Percentiles rank a stretch among this genome's conserved stretches.
Evolutionary conservation across 495 filamentous ascomycete genomes (phyloP).

Genomic region (Pyrenopolyporus hunteri): DNA sequence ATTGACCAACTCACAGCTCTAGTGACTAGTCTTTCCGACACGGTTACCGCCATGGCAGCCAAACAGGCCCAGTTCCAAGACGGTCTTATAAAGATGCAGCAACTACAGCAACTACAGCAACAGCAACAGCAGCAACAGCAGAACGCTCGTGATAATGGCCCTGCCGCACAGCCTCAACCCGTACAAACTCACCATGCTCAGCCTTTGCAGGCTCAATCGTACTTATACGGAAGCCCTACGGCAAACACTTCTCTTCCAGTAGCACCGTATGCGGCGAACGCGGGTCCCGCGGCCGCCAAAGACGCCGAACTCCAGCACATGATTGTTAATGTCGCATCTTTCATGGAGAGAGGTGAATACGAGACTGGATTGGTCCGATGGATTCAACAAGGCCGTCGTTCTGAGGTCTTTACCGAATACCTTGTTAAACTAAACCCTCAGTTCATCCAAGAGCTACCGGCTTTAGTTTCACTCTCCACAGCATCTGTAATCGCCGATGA

Average conservation of each 20-base stretch:
- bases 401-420: conserved; percentile 81
- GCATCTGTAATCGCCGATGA: conserved; percentile 78
- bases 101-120: no score
- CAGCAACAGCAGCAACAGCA: no score
- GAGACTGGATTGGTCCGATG: conserved; percentile 76
- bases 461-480: conserved; percentile 81
- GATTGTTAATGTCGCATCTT: conserved; percentile 64
- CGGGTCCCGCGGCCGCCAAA: conserved; percentile 53
- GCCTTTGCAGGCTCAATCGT: conserved; percentile 24
- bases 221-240: conserved; percentile 38
- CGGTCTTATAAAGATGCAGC: conserved; percentile 63
- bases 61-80: conserved; percentile 68
- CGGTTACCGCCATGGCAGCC: conserved; percentile 71
- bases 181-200: conserved; percentile 12
- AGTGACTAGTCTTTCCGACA: conserved; percentile 73
- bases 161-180: conserved; percentile 33
- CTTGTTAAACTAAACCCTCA: conserved; percentile 75
- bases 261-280: conserved; percentile 44
- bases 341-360: conserved; percentile 68
- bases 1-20: conserved; percentile 81
- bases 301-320: conserved; percentile 69
- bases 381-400: conserved; percentile 77
- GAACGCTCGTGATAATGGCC: conserved; percentile 30
- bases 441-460: conserved; percentile 72
- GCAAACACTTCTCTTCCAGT: conserved; percentile 43